Conservation (phyloP, 345 rosid genomes). For the Limnanthes douglasii region DNA sequence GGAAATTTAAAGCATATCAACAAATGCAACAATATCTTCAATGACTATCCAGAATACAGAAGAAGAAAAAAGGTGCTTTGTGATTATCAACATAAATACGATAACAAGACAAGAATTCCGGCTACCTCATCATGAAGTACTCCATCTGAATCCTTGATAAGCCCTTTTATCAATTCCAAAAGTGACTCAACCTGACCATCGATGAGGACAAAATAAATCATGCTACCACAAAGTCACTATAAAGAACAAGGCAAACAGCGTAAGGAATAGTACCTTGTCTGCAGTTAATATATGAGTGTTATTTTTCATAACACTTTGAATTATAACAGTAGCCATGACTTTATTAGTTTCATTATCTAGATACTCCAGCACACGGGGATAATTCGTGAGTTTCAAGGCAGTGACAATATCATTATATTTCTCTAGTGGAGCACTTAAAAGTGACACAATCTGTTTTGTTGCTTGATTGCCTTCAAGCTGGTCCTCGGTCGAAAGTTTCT, state of each 20-base stretch:
- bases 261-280: constrained; percentile 38
- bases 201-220: not conserved
- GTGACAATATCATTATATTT: constrained; percentile 84
- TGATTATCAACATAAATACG: constrained; percentile 4
- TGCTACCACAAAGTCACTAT: constrained; percentile 4
- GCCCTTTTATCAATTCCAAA: constrained; percentile 77
- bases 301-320: constrained; percentile 89
- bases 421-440: constrained; percentile 89
- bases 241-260: constrained; percentile 7
- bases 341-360: constrained; percentile 80
- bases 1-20: constrained; percentile 1
- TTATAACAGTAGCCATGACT: constrained; percentile 71
- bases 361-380: constrained; percentile 73
- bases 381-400: constrained; percentile 76
- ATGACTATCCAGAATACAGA: constrained; percentile 1
- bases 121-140: constrained; percentile 42
- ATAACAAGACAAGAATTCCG: constrained; percentile 7
- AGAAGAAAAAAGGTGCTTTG: not conserved
- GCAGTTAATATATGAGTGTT: constrained; percentile 51
- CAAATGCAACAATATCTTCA: not conserved
- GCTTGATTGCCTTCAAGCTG: constrained; percentile 72
- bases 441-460: constrained; percentile 77
- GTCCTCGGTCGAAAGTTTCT: constrained; percentile 58
- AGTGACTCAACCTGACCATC: constrained; percentile 72
- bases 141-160: constrained; percentile 74